phyloP scores from a whole-genome alignment of 805 yeast species.

The Cyberlindnera veronae region DNA sequence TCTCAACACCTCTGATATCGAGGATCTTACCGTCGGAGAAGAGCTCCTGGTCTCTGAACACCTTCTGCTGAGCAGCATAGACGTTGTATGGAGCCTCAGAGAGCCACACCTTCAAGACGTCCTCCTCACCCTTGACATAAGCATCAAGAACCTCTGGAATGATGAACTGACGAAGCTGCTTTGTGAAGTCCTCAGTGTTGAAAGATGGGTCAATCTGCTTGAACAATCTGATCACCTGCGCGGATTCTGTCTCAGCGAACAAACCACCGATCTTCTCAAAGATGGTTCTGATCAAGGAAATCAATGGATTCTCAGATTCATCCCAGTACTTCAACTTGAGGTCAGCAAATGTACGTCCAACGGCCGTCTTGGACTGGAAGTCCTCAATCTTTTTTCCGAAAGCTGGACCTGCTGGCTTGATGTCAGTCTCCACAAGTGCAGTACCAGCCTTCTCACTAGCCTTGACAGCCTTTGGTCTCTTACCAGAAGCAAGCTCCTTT shows the following conservation, averaged over 20 bases:
- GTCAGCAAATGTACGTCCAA: constrained; percentile 62
- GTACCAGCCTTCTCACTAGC: constrained; percentile 81
- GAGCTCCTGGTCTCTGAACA: constrained; percentile 83
- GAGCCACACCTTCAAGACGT: constrained; percentile 82
- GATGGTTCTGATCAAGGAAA: constrained; percentile 75
- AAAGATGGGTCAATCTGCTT: constrained; percentile 88
- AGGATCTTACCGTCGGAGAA: constrained; percentile 88
- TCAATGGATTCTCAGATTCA: constrained; percentile 48
- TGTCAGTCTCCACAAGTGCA: constrained; percentile 76
- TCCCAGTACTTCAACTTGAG: constrained; percentile 29
- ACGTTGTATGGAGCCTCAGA: constrained; percentile 96
- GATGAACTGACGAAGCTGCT: constrained; percentile 84
- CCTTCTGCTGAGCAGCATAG: constrained; percentile 90
- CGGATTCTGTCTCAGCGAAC: constrained; percentile 93
- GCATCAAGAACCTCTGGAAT: constrained; percentile 96
- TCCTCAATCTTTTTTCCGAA: constrained; percentile 63
- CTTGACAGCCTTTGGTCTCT: constrained; percentile 62
- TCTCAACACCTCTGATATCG: constrained; percentile 93
- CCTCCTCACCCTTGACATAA: constrained; percentile 86
- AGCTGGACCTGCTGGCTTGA: constrained; percentile 68
- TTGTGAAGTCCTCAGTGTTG: constrained; percentile 71
- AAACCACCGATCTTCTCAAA: constrained; percentile 72
- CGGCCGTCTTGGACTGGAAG: constrained; percentile 60
- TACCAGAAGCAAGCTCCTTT: constrained; percentile 54
- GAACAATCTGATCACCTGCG: constrained; percentile 83